Conservation (phyloP, 2,329 filamentous ascomycete species). For the Calonectria pteridis region DNA sequence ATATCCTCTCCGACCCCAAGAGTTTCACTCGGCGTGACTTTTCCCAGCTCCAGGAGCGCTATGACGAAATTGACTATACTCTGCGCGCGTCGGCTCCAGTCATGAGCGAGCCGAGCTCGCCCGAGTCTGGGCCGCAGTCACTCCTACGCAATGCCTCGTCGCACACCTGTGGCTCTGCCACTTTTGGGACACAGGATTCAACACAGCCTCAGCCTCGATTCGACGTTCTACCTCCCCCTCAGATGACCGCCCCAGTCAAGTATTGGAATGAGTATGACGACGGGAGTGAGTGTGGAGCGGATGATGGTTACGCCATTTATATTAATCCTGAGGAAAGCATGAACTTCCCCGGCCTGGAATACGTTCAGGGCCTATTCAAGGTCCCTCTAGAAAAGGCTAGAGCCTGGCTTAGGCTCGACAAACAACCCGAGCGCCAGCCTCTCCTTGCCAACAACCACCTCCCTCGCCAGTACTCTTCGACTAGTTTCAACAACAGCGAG, state of each 20-base stretch:
- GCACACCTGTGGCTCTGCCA: constrained; percentile 22
- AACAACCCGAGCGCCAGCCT: constrained; percentile 45
- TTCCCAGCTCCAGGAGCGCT: constrained; percentile 61
- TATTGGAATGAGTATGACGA: constrained; percentile 94
- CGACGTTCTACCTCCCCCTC: constrained; percentile 48
- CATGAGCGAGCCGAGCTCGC: constrained; percentile 56
- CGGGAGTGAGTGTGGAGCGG: constrained; percentile 75
- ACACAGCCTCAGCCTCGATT: constrained; percentile 45
- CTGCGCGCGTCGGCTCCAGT: constrained; percentile 61
- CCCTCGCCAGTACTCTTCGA: constrained; percentile 47
- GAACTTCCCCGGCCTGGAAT: constrained; percentile 73
- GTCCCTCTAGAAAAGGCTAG: constrained; percentile 65
- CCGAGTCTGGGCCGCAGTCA: constrained; percentile 41
- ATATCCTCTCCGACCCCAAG: constrained; percentile 74
- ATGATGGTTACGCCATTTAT: constrained; percentile 77
- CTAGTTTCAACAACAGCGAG: constrained; percentile 47
- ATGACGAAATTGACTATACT: constrained; percentile 62
- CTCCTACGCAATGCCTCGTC: constrained; percentile 26
- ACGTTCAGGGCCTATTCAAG: constrained; percentile 66
- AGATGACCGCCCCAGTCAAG: constrained; percentile 49
- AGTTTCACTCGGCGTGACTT: constrained; percentile 80
- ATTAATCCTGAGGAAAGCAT: constrained; percentile 75
- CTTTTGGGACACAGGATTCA: constrained; percentile 40
- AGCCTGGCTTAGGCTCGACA: constrained; percentile 59
- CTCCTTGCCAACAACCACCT: constrained; percentile 45